Conservation (phyloP, 768 basidiomycete species). For the Pulveroboletus ravenelii region DNA sequence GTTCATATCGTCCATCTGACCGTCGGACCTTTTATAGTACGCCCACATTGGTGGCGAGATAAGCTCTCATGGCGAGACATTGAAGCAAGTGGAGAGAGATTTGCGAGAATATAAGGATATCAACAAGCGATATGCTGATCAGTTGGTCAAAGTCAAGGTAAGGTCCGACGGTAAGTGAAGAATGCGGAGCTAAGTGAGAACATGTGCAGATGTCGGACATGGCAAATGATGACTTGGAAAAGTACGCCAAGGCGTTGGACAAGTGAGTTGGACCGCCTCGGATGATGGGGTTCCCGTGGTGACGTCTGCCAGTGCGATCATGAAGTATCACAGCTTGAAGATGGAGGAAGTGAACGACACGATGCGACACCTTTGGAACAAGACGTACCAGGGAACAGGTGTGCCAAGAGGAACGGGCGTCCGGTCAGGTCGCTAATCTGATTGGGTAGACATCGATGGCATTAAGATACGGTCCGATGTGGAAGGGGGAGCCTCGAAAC, state of each 20-base stretch:
- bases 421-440: conserved; percentile 10
- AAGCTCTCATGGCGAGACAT: conserved; percentile 61
- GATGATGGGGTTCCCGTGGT: not conserved
- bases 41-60: conserved; percentile 83
- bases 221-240: conserved; percentile 95
- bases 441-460: conserved; percentile 82
- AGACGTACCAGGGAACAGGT: conserved; percentile 99
- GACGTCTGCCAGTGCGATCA: conserved; percentile 71
- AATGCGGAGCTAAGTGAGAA: not conserved
- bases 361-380: conserved; percentile 96
- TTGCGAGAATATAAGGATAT: conserved; percentile 83
- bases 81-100: conserved; percentile 63
- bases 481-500: conserved; percentile 84
- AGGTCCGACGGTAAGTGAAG: conserved; percentile 9
- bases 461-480: conserved; percentile 93
- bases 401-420: conserved; percentile 12
- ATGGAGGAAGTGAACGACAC: conserved; percentile 99
- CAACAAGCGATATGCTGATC: conserved; percentile 80
- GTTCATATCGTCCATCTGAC: not conserved
- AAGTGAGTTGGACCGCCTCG: conserved; percentile 50
- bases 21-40: conserved; percentile 42
- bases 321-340: conserved; percentile 96
- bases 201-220: conserved; percentile 83
- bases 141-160: conserved; percentile 94
- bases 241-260: conserved; percentile 95